Conservation (phyloP, 345 rosid species). For the Acer yangbiense region DNA sequence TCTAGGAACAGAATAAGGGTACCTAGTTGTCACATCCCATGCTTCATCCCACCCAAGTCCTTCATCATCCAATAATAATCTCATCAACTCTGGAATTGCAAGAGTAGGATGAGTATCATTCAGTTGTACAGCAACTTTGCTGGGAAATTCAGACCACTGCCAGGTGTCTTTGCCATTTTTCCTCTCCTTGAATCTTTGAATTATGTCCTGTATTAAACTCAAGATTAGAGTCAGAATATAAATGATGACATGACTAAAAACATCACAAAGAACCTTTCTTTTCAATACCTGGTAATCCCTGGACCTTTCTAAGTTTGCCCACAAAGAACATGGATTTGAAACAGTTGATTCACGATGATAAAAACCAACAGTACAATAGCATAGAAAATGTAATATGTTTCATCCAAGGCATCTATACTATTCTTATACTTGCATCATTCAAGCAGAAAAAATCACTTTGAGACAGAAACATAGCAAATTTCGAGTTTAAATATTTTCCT, state of each 20-base stretch:
- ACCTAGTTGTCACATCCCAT: conserved; percentile 89
- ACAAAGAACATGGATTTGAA: not conserved
- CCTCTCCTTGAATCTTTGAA: conserved; percentile 82
- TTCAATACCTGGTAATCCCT: not conserved
- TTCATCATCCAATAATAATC: conserved; percentile 83
- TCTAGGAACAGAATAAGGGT: conserved; percentile 10
- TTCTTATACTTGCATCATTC: conserved; percentile 9
- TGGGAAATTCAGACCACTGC: conserved; percentile 91
- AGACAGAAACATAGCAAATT: not conserved
- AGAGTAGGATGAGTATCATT: conserved; percentile 99
- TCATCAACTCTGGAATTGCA: conserved; percentile 97
- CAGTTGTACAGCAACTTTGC: conserved; percentile 87
- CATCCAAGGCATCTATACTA: not conserved
- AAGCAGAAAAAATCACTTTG: not conserved
- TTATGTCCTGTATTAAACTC: conserved; percentile 69
- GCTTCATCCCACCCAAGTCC: conserved; percentile 99
- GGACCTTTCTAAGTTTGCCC: not conserved
- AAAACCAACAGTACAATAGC: conserved; percentile 3
- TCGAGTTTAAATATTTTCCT: conserved; percentile 3
- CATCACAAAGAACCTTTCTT: not conserved
- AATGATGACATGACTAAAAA: not conserved
- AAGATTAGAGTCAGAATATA: conserved; percentile 17
- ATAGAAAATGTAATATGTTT: not conserved
- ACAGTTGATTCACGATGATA: not conserved
- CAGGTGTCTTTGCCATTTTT: conserved; percentile 49